Evolutionary conservation across 768 basidiomycete genomes (phyloP).

Genomic region (Suillus discolor): DNA sequence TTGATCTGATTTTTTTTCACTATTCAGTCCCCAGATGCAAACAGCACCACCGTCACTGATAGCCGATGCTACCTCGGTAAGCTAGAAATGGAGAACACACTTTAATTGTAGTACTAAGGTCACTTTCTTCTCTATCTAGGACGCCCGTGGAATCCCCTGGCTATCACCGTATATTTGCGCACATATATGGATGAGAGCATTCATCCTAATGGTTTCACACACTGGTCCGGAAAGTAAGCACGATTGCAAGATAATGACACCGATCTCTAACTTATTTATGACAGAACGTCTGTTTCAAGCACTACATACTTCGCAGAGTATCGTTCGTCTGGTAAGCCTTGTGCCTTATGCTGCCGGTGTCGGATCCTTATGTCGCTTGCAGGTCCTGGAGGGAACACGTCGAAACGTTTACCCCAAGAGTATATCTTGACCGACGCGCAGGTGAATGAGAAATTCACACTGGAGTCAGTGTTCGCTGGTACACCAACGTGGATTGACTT

Average conservation of each 20-base stretch:
- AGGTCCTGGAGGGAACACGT: conserved; percentile 55
- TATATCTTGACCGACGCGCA: conserved; percentile 45
- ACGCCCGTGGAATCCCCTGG: conserved; percentile 66
- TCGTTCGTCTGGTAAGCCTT: conserved; percentile 46
- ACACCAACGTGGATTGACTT: conserved; percentile 58
- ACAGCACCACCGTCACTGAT: conserved; percentile 45
- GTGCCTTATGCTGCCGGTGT: not conserved
- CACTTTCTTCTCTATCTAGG: conserved; percentile 16
- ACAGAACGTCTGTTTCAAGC: conserved; percentile 51
- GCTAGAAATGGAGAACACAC: not conserved
- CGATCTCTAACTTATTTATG: not conserved
- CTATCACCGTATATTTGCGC: conserved; percentile 53
- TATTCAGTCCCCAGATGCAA: conserved; percentile 59
- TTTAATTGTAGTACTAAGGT: not conserved
- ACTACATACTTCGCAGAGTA: conserved; percentile 62
- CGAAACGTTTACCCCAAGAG: conserved; percentile 46
- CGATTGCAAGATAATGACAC: not conserved
- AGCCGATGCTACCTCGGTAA: conserved; percentile 54
- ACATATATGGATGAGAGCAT: conserved; percentile 64
- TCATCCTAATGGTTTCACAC: conserved; percentile 50
- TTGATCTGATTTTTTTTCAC: not conserved
- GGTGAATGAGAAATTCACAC: conserved; percentile 41
- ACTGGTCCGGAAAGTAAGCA: conserved; percentile 39
- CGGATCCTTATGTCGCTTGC: not conserved
- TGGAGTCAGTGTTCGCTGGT: conserved; percentile 53